Evolutionary conservation across 2,329 filamentous ascomycete genomes (phyloP).

Genomic region (Penicillium sp.): DNA sequence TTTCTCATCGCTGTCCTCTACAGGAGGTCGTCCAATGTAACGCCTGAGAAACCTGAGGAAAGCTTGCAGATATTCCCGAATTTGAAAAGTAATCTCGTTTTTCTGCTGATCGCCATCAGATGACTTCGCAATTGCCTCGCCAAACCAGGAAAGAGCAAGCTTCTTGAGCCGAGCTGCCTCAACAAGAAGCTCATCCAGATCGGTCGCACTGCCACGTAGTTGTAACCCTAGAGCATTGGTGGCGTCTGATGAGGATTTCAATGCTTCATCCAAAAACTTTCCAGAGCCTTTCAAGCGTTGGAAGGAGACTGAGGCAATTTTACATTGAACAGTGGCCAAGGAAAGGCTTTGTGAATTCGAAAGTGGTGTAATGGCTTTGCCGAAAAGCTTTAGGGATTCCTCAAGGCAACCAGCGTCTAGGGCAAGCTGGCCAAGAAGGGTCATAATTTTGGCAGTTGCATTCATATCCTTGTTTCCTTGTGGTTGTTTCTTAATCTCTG

Average conservation of each 20-base stretch:
- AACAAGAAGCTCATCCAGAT: constrained; percentile 47
- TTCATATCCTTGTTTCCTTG: constrained; percentile 23
- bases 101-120: constrained; percentile 14
- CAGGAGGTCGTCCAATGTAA: constrained; percentile 38
- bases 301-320: constrained; percentile 40
- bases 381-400: constrained; percentile 40
- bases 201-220: constrained; percentile 40
- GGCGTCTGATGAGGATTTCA: constrained; percentile 34
- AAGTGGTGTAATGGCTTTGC: constrained; percentile 32
- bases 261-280: constrained; percentile 20
- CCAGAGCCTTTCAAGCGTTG: constrained; percentile 29
- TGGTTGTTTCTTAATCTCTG: constrained; percentile 28
- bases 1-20: constrained; percentile 28
- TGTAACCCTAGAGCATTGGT: constrained; percentile 36
- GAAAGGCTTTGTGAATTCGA: constrained; percentile 34
- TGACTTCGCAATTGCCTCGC: constrained; percentile 28
- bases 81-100: constrained; percentile 23
- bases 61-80: constrained; percentile 39
- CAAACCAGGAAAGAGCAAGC: constrained; percentile 38
- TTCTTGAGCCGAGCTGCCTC: constrained; percentile 47
- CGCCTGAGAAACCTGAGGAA: constrained; percentile 44
- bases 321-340: constrained; percentile 40
- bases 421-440: constrained; percentile 41
- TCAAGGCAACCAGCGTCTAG: constrained; percentile 42
- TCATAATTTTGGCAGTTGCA: constrained; percentile 35